Conservation (phyloP, 2,329 filamentous ascomycete genomes). For the Colletotrichum camelliae region DNA sequence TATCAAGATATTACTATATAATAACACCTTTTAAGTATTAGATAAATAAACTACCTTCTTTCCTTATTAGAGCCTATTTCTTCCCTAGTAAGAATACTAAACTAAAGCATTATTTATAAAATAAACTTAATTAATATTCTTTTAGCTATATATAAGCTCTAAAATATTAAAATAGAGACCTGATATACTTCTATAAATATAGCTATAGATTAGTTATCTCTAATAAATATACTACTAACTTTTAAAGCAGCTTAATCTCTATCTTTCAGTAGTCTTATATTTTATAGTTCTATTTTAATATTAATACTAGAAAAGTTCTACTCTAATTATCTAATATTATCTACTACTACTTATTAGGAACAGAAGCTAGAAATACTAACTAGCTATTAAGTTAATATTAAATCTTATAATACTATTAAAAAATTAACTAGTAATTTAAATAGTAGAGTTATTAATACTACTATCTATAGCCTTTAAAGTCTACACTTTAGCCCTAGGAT, state of each 20-base stretch:
- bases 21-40: neutral
- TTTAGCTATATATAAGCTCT: neutral
- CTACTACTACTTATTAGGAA: neutral
- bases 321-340: neutral
- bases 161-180: neutral
- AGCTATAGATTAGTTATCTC: neutral
- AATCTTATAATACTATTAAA: neutral
- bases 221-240: neutral
- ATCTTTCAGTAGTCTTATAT: neutral
- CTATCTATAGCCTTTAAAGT: neutral
- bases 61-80: neutral
- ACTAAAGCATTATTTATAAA: neutral
- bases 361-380: neutral
- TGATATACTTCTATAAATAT: neutral
- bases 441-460: neutral
- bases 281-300: neutral
- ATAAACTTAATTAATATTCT: neutral
- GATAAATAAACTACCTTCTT: neutral
- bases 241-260: neutral
- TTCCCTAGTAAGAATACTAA: neutral
- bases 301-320: neutral
- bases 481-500: neutral
- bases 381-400: neutral
- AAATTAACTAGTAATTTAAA: neutral
- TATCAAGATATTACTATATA: neutral